Evolutionary conservation across 148 eudicot genomes (phyloP), one percentile per base, ranked within the genome.

Genomic region (Rhododendron griersonianum): DNA sequence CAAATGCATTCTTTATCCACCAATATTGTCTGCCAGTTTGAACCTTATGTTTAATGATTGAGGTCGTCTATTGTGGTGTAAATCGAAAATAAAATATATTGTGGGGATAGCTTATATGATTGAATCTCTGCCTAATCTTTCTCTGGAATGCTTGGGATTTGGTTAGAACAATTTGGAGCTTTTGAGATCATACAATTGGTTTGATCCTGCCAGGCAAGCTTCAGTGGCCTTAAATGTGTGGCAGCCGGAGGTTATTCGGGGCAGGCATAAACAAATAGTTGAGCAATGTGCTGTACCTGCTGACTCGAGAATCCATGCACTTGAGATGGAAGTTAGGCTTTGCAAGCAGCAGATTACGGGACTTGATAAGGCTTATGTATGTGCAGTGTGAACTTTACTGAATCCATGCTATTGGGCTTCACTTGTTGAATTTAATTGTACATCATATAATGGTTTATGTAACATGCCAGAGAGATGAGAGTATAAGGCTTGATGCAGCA

Each of bases 191-290:
- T 63, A 39, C 23, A 44, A 44, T 21, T 81, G 30, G 30, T 78
- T 81, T 83, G 80, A 83, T 83, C 41, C 15, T 90, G 73, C 83
- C 90, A 96, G 97, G 92, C 93, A 91, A 90, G 98, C 99, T 88
- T 94, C 98, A n/a, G 92, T 89, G 37, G 98, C 96, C 53, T 85
- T 96, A 84, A 94, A 96, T 84, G 98, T 95, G 84, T 96, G 99
- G 99, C 99, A 96, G 86, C 99, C 99, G 0, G 96, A 95, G 84
- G 84, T 95, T 61, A 23, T 96, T 35, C 92, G 92, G 8, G 91
- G 94, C 76, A 91, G 91, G 86, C 99, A 96, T 87, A 95, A 92
- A 87, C 92, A 93, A 85, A 89, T 95, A 71, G 92, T 96, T 83
- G 95, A 95, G 91, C 98, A 96, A 85, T 93, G 91, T 88, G 82